Evolutionary conservation across 495 filamentous ascomycete species (phyloP), one percentile per base, ranked within the genome.

Genomic region (Astrothelium macrocarpum): DNA sequence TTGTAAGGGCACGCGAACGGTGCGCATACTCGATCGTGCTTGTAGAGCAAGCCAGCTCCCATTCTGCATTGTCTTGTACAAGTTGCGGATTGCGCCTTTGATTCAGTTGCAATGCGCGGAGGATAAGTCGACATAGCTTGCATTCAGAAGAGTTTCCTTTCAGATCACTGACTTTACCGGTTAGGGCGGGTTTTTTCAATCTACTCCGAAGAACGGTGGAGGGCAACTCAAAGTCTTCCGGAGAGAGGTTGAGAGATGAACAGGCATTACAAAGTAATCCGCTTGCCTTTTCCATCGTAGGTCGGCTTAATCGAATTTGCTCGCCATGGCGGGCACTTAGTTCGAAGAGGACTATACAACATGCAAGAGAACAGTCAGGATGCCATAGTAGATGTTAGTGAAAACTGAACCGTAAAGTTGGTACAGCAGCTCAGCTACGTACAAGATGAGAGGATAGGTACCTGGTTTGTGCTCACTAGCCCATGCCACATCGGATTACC

Each of bases 11-110:
- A 49, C 45, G 45, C 45, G 45, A 49, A n/a, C 16, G 14, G 18
- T 49, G 45, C 12, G 45, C 45, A 20, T 49, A 49, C 45, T 49
- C 45, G 45, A 49, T 49, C 45, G 45, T 16, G 45, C 45, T 49
- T 5, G 45, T 16, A n/a, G 23, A 49, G 45, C 45, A n/a, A 20
- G 11, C 23, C 12, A 49, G 45, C n/a, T 49, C 10, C 45, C 45
- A 49, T 49, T 49, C 45, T 12, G 23, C n/a, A 18, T 20, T n/a
- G 23, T 49, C 45, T n/a, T 20, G 45, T 42, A 42, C 9, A 9
- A 42, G 9, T 10, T 42, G 18, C n/a, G 45, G 45, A 49, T 49
- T n/a, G 23, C 45, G 45, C 45, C n/a, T 12, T 20, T 49, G 45
- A 49, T 49, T 49, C 45, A 49, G 45, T n/a, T 49, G 45, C 5